These are phyloP conservation scores for Sclerotinia spermophila DNA, from an alignment of 2,329 filamentous ascomycete species.

Conservation along the genomic window DNA sequence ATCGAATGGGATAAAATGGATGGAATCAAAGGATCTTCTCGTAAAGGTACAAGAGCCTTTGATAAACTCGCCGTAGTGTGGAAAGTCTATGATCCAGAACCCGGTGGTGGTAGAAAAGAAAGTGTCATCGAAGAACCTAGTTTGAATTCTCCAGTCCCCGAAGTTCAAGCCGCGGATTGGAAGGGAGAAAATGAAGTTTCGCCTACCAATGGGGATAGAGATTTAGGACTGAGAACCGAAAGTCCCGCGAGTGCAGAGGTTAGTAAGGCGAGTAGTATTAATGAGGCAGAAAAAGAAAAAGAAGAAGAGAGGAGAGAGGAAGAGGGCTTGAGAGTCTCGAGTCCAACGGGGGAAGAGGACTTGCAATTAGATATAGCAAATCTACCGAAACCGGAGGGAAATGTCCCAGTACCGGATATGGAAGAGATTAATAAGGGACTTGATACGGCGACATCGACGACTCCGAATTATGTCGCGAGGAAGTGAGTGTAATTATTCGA, in stretches of 20 bases:
- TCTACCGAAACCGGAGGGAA: slow-evolving; percentile 26
- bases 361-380: slow-evolving; percentile 25
- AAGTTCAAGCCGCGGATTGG: slow-evolving; percentile 70
- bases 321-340: slow-evolving; percentile 31
- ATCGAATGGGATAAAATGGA: slow-evolving; percentile 80
- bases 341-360: slow-evolving; percentile 31
- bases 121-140: slow-evolving; percentile 61
- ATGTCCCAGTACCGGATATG: slow-evolving; percentile 27
- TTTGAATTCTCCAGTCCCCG: slow-evolving; percentile 63
- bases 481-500: slow-evolving; percentile 20
- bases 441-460: slow-evolving; percentile 34
- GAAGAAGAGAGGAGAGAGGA: slow-evolving; percentile 24
- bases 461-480: slow-evolving; percentile 25
- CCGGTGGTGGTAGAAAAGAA: slow-evolving; percentile 26
- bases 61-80: slow-evolving; percentile 85
- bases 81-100: slow-evolving; percentile 47
- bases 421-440: slow-evolving; percentile 28
- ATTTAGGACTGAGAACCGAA: slow-evolving; percentile 64
- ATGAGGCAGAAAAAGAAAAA: slow-evolving; percentile 37
- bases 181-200: slow-evolving; percentile 52
- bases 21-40: slow-evolving; percentile 83
- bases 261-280: slow-evolving; percentile 69
- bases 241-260: slow-evolving; percentile 63
- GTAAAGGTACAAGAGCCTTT: slow-evolving; percentile 77
- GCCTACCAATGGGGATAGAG: slow-evolving; percentile 47